phyloP scores from a whole-genome alignment of 139 green algal genomes.

The Gonium pectorale region DNA sequence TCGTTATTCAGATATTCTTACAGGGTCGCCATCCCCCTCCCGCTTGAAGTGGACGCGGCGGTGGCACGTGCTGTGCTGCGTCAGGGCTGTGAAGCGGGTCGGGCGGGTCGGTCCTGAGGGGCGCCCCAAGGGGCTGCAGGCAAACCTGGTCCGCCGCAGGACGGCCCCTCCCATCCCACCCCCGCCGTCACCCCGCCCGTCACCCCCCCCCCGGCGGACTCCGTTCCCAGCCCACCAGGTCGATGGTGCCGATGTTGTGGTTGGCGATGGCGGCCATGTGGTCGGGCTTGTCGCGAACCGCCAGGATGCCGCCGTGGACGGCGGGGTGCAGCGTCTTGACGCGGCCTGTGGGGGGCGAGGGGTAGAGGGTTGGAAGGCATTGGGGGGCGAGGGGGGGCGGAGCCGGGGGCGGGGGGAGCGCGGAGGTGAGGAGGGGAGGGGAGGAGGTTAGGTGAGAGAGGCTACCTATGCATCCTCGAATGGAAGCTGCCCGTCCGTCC shows the following conservation, averaged over 20 bases:
- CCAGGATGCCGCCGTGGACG: conserved; percentile 98
- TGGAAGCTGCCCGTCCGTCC: too few species aligned
- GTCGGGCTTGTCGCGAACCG: conserved; percentile 77
- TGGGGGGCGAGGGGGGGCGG: neutral
- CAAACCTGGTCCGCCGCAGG: neutral
- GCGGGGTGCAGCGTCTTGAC: conserved; percentile 99
- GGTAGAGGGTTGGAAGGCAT: neutral
- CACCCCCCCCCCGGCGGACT: neutral
- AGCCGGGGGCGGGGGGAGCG: neutral
- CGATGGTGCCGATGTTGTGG: conserved; percentile 92
- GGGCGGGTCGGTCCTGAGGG: too few species aligned
- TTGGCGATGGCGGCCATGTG: conserved; percentile 91
- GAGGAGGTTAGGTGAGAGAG: neutral
- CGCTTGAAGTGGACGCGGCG: too few species aligned
- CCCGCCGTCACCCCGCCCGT: too few species aligned
- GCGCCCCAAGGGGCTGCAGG: too few species aligned
- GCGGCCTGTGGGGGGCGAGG: conserved; percentile 71
- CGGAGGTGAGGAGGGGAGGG: neutral
- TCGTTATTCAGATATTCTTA: too few species aligned
- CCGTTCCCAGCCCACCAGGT: conserved; percentile 74
- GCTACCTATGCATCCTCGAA: too few species aligned
- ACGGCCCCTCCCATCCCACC: neutral
- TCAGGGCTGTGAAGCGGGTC: too few species aligned
- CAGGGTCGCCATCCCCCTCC: too few species aligned
- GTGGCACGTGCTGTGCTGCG: too few species aligned